Conservation (phyloP, 1,284 basidiomycete genomes). For the Flammula alnicola region DNA sequence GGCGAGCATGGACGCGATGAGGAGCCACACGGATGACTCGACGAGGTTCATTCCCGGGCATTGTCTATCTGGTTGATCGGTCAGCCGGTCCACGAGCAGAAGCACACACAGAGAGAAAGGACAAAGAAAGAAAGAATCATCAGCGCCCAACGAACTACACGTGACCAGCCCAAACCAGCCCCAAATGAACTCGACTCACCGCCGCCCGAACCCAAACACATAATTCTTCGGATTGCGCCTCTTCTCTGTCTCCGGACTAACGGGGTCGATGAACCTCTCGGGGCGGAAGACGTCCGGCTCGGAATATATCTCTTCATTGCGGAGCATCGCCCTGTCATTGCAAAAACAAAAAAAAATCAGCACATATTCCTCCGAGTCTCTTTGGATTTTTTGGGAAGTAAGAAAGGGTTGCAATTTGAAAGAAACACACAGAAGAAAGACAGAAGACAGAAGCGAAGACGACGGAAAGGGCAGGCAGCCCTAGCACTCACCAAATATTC, state of each 20-base stretch:
- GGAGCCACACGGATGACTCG: constrained; percentile 14
- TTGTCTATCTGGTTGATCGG: constrained; percentile 8
- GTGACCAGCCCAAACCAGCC: too few relatives aligned
- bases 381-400: too few relatives aligned
- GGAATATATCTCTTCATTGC: constrained; percentile 50
- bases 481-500: constrained; percentile 51
- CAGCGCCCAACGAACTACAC: too few relatives aligned
- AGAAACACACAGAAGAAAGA: too few relatives aligned
- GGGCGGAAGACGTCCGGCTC: constrained; percentile 53
- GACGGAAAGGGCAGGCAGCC: too few relatives aligned
- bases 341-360: constrained; percentile 5
- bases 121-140: constrained; percentile 1
- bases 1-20: constrained; percentile 21
- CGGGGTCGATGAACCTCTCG: constrained; percentile 48
- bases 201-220: constrained; percentile 61
- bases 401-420: too few relatives aligned
- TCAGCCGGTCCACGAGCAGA: background rate
- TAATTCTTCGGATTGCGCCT: constrained; percentile 50
- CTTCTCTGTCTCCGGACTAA: constrained; percentile 36
- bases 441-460: background rate
- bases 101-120: background rate
- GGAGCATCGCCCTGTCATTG: constrained; percentile 52
- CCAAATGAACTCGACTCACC: constrained; percentile 34
- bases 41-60: constrained; percentile 23
- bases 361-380: background rate